A percentile compares a stretch with the other conserved stretches of the same genome.
These are phyloP conservation scores for Sclerospora graminicola DNA, from an alignment of 352 stramenopile genomes.

Conservation along the genomic window DNA sequence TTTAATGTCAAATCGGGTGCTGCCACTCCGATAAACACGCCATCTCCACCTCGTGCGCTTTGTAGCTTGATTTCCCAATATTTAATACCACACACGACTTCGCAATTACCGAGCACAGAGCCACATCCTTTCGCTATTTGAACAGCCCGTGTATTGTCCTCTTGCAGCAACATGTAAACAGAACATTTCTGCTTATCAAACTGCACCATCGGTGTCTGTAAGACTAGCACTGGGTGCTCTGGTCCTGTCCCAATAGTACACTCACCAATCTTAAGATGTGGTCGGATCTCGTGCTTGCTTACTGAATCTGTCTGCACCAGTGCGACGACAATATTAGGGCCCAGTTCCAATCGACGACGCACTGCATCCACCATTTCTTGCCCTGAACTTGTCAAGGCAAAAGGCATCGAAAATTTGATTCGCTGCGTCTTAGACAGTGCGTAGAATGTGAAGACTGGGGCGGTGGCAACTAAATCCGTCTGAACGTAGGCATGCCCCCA, in stretches of 20 bases:
- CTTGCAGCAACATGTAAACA: conserved; percentile 39
- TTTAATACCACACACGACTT: conserved; percentile 55
- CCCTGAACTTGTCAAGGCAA: conserved; percentile 38
- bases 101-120: conserved; percentile 45
- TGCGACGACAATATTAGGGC: conserved; percentile 41
- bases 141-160: conserved; percentile 35
- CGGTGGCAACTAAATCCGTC: conserved; percentile 37
- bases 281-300: conserved; percentile 55
- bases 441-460: conserved; percentile 73
- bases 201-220: conserved; percentile 50
- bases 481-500: conserved; percentile 69
- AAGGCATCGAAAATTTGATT: conserved; percentile 59
- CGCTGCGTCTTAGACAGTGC: conserved; percentile 46
- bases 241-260: conserved; percentile 51
- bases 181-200: conserved; percentile 61
- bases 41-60: conserved; percentile 38
- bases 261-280: conserved; percentile 43
- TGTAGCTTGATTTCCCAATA: conserved; percentile 76
- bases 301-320: conserved; percentile 72
- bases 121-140: conserved; percentile 57
- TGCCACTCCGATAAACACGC: conserved; percentile 64
- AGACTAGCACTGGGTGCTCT: conserved; percentile 59
- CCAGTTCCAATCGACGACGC: conserved; percentile 32
- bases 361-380: conserved; percentile 54
- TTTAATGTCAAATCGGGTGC: conserved; percentile 43